Evolutionary conservation across 2,329 filamentous ascomycete species (phyloP).

Genomic region (Zasmidium citrigriseum): DNA sequence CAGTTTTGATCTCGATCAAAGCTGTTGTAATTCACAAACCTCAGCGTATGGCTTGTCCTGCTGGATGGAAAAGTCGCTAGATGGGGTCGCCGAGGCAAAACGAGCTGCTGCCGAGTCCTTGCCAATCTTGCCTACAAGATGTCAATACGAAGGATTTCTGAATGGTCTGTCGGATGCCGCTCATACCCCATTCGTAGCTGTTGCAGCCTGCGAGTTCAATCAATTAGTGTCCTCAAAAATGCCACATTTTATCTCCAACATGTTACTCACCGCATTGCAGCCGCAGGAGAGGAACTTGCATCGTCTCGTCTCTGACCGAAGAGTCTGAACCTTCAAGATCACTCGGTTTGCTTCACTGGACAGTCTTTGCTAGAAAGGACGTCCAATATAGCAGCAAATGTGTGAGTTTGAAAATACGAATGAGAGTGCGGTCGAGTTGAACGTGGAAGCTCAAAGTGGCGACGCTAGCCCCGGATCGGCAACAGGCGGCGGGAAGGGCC

Average conservation of each 20-base stretch:
- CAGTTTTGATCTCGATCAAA: constrained; percentile 19
- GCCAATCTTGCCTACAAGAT: constrained; percentile 73
- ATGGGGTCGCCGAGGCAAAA: constrained; percentile 82
- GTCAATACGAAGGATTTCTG: constrained; percentile 1
- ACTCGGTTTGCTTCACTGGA: background rate
- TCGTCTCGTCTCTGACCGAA: constrained; percentile 32
- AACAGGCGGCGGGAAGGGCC: background rate
- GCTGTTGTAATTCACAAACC: constrained; percentile 53
- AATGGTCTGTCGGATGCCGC: constrained; percentile 1
- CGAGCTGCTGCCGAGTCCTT: constrained; percentile 82
- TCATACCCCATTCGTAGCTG: constrained; percentile 94
- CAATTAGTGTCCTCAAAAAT: too few relatives aligned
- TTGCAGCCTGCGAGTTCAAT: constrained; percentile 70
- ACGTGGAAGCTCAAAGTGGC: background rate
- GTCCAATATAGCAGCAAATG: background rate
- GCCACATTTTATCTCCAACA: background rate
- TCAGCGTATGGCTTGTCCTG: constrained; percentile 92
- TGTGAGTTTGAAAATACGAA: background rate
- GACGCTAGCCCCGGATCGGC: background rate
- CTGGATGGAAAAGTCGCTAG: constrained; percentile 73
- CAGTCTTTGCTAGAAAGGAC: background rate
- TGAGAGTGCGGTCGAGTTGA: background rate
- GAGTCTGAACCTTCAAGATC: background rate
- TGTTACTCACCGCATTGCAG: constrained; percentile 68
- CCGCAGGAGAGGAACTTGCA: constrained; percentile 81